Evolutionary conservation across 305 asterid species (phyloP), one percentile per base, ranked within the genome.

Genomic region (Fraxinus albicans): DNA sequence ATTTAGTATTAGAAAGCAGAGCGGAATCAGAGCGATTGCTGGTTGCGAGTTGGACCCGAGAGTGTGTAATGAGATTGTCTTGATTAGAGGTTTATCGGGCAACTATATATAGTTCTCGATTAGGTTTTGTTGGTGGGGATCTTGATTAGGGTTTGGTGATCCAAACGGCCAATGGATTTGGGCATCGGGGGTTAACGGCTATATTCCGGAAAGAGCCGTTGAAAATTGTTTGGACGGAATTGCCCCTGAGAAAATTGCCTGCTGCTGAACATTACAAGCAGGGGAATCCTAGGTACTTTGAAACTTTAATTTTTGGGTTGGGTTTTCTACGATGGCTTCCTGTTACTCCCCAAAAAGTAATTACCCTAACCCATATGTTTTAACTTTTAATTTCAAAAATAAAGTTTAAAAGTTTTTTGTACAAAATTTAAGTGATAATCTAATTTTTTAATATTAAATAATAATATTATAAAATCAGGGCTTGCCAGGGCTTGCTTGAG

Each of bases 121-220:
- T 44, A 44, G 55, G 76, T 33, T 21, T 29, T 35, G 75, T 73
- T 35, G 42, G 2, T 50, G 72, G 80, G 88, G 36, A 80, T 27
- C 8, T 23, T 6, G 17, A 19, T n/a, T 19, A 60, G 70, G 70
- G 70, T 21, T 19, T 17, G 63, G 63, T 21, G 70, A 21, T 60
- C 21, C 31, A 21, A 21, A 53, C 63, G 63, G 63, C 63, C 21
- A 50, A 15, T 50, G 60, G 25, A 55, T 60, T 10, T 2, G 23
- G 70, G 70, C 31, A 21, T n/a, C 2, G 29, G 10, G 10, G 44
- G 44, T 23, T 77, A 85, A 82, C 88, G 89, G 89, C 83, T 85
- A 80, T 17, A 73, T 81, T 1, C 78, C 78, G 25, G 9, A 81
- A 81, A 78, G 81, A 81, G 81, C 81, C 85, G 82, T 87, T 74